Percentiles rank a stretch among this genome's conserved stretches.
Conservation (phyloP, 1,284 basidiomycete genomes). For the Xerocomus amazonicus region DNA sequence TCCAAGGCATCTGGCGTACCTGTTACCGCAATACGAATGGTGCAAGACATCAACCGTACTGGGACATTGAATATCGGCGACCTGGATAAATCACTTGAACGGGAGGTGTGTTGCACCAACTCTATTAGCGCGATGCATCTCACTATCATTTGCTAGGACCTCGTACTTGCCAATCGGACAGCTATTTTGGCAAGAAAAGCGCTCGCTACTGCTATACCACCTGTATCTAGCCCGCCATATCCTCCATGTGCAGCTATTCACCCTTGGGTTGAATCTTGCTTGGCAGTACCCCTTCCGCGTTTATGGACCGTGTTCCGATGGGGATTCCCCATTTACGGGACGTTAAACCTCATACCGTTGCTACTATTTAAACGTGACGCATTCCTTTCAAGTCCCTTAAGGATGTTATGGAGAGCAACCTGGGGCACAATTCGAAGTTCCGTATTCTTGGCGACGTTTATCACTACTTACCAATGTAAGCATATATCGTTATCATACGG, state of each 20-base stretch:
- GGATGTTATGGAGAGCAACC: conserved; percentile 61
- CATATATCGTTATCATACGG: conserved; percentile 1
- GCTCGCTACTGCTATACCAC: conserved; percentile 33
- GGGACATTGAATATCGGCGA: conserved; percentile 54
- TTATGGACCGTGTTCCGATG: conserved; percentile 82
- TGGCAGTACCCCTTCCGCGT: conserved; percentile 63
- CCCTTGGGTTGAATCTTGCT: conserved; percentile 74
- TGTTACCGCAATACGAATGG: conserved; percentile 56
- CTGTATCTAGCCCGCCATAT: conserved; percentile 51
- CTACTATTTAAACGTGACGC: conserved; percentile 69
- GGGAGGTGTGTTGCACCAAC: conserved; percentile 39
- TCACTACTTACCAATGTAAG: conserved; percentile 82
- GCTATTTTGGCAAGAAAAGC: conserved; percentile 36
- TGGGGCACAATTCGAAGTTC: conserved; percentile 82
- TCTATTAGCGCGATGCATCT: conserved; percentile 8
- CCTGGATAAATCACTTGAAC: conserved; percentile 52
- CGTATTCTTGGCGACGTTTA: conserved; percentile 84
- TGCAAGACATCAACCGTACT: conserved; percentile 60
- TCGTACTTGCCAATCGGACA: conserved; percentile 41
- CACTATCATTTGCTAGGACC: conserved; percentile 30
- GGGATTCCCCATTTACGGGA: conserved; percentile 86
- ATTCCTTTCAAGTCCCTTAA: conserved; percentile 60
- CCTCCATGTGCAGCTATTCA: conserved; percentile 73
- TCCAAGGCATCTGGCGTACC: conserved; percentile 66
- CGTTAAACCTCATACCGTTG: conserved; percentile 86